Percentiles rank a stretch among this genome's conserved stretches.
phyloP scores from a whole-genome alignment of 495 filamentous ascomycete genomes.

The Tuber borchii region DNA sequence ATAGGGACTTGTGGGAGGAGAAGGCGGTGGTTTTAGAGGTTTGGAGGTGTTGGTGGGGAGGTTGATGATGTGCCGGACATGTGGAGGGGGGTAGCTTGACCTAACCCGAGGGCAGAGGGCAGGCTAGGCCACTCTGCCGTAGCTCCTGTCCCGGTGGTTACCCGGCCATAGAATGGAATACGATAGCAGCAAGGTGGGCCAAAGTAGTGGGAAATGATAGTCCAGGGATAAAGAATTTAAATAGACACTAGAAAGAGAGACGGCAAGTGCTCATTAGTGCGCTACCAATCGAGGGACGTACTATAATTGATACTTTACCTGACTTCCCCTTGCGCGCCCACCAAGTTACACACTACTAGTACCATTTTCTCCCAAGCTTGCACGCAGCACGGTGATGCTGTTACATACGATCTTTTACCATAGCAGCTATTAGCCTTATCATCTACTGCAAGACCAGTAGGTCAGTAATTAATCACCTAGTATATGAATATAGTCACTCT shows the following conservation, averaged over 20 bases:
- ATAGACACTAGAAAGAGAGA: background rate
- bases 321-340: background rate
- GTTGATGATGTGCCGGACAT: background rate
- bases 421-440: background rate
- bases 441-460: background rate
- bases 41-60: background rate
- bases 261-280: background rate
- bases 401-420: background rate
- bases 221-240: background rate
- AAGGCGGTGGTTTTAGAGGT: background rate
- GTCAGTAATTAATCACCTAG: background rate
- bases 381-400: background rate
- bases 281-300: background rate
- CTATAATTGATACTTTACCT: background rate
- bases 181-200: background rate
- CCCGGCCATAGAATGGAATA: background rate
- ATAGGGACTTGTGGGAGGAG: constrained; percentile 3
- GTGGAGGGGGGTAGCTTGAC: background rate
- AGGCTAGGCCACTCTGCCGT: background rate
- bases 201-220: background rate
- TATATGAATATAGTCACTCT: background rate
- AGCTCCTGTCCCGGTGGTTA: background rate
- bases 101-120: too few species aligned
- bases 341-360: background rate
- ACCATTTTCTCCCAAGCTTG: background rate